These are phyloP conservation scores for Colletotrichum trifolii DNA, from an alignment of 2,329 filamentous ascomycete genomes.

Conservation along the genomic window DNA sequence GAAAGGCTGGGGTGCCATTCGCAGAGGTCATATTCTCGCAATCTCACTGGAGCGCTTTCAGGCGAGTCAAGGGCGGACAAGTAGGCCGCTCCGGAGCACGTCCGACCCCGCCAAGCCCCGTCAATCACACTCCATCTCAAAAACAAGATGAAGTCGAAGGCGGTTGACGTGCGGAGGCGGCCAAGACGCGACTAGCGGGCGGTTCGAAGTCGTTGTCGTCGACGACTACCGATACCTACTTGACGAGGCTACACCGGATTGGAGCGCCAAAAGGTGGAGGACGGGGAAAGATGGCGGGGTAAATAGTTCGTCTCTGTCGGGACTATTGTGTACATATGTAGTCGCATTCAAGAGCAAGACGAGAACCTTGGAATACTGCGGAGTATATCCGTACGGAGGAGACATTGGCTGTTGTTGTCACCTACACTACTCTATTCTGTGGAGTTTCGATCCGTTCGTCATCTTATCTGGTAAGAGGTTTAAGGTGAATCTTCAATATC, in stretches of 20 bases:
- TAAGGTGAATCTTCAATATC: too few relatives aligned
- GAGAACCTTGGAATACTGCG: too few relatives aligned
- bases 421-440: conserved; percentile 12
- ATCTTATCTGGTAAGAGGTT: neutral
- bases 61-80: conserved; percentile 15
- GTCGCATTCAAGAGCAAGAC: too few relatives aligned
- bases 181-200: conserved; percentile 19
- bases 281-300: conserved; percentile 25
- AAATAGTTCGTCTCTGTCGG: neutral
- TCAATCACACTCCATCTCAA: neutral
- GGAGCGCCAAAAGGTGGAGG: conserved; percentile 17
- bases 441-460: conserved; percentile 21
- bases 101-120: neutral
- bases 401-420: conserved; percentile 1
- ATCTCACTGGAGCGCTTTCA: conserved; percentile 24
- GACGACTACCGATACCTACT: conserved; percentile 24
- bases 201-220: conserved; percentile 14
- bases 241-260: conserved; percentile 27
- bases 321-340: too few relatives aligned
- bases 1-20: neutral
- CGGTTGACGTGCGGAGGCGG: conserved; percentile 13
- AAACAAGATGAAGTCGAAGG: neutral
- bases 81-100: conserved; percentile 6
- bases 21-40: neutral
- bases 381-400: neutral